These are phyloP conservation scores for Eucalyptus dawsonii DNA, from an alignment of 345 rosid genomes.

Conservation along the genomic window DNA sequence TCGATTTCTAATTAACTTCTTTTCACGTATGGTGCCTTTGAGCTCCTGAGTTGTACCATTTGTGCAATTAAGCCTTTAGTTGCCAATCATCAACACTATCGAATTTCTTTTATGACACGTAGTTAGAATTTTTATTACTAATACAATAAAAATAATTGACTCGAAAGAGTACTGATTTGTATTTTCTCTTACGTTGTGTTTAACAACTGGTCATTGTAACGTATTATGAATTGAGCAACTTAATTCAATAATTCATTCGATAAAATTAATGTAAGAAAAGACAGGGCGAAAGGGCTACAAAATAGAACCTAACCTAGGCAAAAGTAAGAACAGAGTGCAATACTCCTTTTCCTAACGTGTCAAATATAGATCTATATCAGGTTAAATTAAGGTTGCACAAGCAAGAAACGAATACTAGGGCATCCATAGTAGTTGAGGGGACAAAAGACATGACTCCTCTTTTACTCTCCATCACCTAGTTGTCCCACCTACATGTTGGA, in stretches of 20 bases:
- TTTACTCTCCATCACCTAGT: neutral
- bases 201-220: rapidly evolving
- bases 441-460: neutral
- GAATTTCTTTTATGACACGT: rapidly evolving
- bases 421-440: neutral
- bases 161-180: rapidly evolving
- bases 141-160: rapidly evolving
- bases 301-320: neutral
- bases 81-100: neutral
- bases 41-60: neutral
- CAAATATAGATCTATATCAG: rapidly evolving
- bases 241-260: neutral
- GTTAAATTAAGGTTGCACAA: neutral
- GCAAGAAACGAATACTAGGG: neutral
- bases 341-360: neutral
- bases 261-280: neutral
- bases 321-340: neutral
- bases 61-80: neutral
- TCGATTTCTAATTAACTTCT: neutral
- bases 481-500: neutral
- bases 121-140: rapidly evolving
- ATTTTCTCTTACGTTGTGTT: rapidly evolving
- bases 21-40: neutral
- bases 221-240: neutral
- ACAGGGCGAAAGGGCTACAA: neutral